Evolutionary conservation across 495 filamentous ascomycete species (phyloP), one percentile per base, ranked within the genome.

Genomic region (Bacidia rubella): DNA sequence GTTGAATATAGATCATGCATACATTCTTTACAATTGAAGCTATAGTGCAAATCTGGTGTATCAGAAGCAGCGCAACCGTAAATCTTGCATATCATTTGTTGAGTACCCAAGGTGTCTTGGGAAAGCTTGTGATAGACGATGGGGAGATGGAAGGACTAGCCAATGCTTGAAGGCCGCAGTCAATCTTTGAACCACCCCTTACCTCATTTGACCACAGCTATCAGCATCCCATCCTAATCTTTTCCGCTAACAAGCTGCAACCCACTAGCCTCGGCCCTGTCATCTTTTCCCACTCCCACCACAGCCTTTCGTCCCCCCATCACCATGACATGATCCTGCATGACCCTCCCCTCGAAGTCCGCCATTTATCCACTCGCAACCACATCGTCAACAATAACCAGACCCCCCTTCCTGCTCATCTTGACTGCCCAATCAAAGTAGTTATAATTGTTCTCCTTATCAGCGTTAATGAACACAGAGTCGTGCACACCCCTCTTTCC

Each of bases 381-480:
- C 20, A 70, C 66, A 65, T 78, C 74, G 54, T 77, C 74, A 5
- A 76, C 65, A 53, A 63, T 71, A 39, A 75, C 63, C 11, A 60
- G 64, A 11, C 65, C 65, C 2, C 62, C 62, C n/a, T 54, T 47
- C 49, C 57, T 54, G n/a, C 60, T 61, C 57, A 73, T 59, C 40
- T 63, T 65, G 12, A 68, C 65, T 10, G 70, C 70, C 63, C 66
- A 57, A 19, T 72, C 56, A 51, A 77, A 75, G 35, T 77, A 74
- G 39, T 66, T 61, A 60, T 61, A 70, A 52, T 74, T 69, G 49
- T 75, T 68, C n/a, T 56, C 59, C 64, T 66, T 71, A 26, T 69
- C 71, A 7, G 74, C 74, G 64, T 76, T 74, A 47, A 78, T 71
- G 35, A 77, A 77, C 0, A 72, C 58, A 49, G 77, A 70, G 42